phyloP scores from a whole-genome alignment of 208 protist genomes.

The Herpetomonas tarakana region DNA sequence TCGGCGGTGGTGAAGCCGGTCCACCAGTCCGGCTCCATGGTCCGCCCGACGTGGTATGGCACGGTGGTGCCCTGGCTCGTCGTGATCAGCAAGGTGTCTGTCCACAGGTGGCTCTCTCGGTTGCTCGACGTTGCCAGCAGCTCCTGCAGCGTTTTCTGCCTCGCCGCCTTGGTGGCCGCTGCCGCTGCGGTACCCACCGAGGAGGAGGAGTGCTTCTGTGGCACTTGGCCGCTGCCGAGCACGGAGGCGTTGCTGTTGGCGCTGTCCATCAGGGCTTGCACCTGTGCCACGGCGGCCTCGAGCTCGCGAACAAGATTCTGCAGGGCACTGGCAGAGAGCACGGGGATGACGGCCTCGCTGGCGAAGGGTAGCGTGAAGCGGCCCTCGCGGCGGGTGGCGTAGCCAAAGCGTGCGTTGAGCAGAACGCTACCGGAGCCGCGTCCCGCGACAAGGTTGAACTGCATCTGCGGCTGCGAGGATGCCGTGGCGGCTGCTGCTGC shows the following conservation, averaged over 20 bases:
- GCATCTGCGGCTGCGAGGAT: conserved; percentile 51
- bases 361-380: conserved; percentile 40
- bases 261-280: not conserved
- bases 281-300: conserved; percentile 27
- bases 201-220: not conserved
- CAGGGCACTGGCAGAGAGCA: conserved; percentile 49
- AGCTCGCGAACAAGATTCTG: conserved; percentile 45
- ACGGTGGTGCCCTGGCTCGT: conserved; percentile 58
- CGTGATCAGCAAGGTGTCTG: conserved; percentile 57
- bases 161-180: not conserved
- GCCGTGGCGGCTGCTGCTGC: conserved; percentile 9
- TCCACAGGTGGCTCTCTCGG: conserved; percentile 7
- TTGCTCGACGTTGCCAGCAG: conserved; percentile 5
- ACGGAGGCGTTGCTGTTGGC: not conserved
- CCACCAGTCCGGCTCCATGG: conserved; percentile 56
- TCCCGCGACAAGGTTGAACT: conserved; percentile 57
- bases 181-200: not conserved
- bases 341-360: conserved; percentile 39
- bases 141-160: conserved; percentile 4
- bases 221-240: not conserved
- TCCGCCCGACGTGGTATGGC: conserved; percentile 33
- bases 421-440: conserved; percentile 61
- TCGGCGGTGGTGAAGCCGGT: conserved; percentile 58
- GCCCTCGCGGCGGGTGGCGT: conserved; percentile 52
- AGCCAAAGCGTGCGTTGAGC: conserved; percentile 73